Conservation (phyloP, 2,329 filamentous ascomycete genomes). For the Akanthomyces uredinophilus region DNA sequence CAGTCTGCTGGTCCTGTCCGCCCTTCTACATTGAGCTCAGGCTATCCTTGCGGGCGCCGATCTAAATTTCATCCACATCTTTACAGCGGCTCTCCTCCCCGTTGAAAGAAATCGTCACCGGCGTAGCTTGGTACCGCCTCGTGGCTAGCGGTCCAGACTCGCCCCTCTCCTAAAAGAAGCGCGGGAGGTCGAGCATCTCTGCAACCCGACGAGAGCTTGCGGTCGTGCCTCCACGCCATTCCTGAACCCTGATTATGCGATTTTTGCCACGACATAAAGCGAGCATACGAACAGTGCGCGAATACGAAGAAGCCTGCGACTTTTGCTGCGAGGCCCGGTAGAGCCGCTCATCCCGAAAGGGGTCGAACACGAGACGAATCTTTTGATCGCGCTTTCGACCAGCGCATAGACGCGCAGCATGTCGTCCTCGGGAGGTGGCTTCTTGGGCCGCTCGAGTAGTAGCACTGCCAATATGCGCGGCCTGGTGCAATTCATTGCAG, state of each 20-base stretch:
- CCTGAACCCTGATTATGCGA: slow-evolving; percentile 1
- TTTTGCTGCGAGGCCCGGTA: neutral
- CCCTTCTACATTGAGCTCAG: neutral
- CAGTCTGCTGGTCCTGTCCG: neutral
- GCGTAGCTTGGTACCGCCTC: neutral
- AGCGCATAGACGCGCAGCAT: slow-evolving; percentile 31
- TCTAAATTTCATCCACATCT: neutral
- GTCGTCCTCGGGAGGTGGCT: slow-evolving; percentile 54
- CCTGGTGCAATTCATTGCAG: slow-evolving; percentile 96
- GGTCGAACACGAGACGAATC: neutral
- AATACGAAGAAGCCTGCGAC: neutral
- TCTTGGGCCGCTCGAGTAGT: slow-evolving; percentile 60
- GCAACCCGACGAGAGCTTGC: neutral
- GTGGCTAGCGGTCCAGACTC: neutral
- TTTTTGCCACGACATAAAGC: neutral
- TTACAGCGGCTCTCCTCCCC: neutral
- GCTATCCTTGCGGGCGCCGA: neutral
- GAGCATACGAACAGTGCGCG: neutral
- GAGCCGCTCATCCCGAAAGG: slow-evolving; percentile 3
- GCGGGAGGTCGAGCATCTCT: neutral
- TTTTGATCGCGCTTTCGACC: neutral
- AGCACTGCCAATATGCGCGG: slow-evolving; percentile 70
- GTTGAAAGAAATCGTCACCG: neutral
- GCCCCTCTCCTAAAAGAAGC: slow-evolving; percentile 7
- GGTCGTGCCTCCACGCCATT: neutral